Base-by-base conservation (phyloP, 108 stramenopile species). In the Nannochloropsis granulata region DNA sequence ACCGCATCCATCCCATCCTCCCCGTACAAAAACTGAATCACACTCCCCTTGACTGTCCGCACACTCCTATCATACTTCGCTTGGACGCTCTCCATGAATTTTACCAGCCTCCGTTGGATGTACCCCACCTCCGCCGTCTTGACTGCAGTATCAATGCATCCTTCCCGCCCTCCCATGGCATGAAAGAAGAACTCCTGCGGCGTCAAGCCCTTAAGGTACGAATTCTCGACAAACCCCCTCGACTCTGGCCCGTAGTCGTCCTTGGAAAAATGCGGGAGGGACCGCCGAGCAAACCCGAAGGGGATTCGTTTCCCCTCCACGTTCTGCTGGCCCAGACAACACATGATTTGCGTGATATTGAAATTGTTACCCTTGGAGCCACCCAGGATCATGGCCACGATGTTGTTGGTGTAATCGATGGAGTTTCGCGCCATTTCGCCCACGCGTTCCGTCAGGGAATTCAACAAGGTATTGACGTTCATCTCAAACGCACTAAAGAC, bases 131-230 rank as follows among this genome's bases (percentile, higher is more conserved):
- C 96, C 26, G 98, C 95, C 25, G 98, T 99, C 90, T 99, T 99
- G 86, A 97, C 97, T 12, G 98, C 98, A 21, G 98, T 99, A 90
- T 99, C 98, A 87, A 99, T 99, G 80, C 97, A 91, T 90, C 98
- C 97, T 85, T 97, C 97, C 78, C 97, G 93, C 43, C 97, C 97
- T 79, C 97, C 97, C 98, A 99, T 99, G 81, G 97, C 97, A 88
- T 99, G 98, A 86, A 99, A 99, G 92, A 97, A 99, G 91, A 99
- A 99, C 89, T 99, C 98, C 92, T 97, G 96, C 10, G 99, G 97
- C 78, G 93, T 94, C 45, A 99, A 88, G 13, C 99, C 99, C 82
- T 97, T 91, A 25, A 99, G 92, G 89, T 99, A 99, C 13, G 95
- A 96, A 86, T 99, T 99, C 91, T 99, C 97, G 26, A 99, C 99